Evolutionary conservation across 495 filamentous ascomycete species (phyloP).

Genomic region (Hypoxylon intermedium): DNA sequence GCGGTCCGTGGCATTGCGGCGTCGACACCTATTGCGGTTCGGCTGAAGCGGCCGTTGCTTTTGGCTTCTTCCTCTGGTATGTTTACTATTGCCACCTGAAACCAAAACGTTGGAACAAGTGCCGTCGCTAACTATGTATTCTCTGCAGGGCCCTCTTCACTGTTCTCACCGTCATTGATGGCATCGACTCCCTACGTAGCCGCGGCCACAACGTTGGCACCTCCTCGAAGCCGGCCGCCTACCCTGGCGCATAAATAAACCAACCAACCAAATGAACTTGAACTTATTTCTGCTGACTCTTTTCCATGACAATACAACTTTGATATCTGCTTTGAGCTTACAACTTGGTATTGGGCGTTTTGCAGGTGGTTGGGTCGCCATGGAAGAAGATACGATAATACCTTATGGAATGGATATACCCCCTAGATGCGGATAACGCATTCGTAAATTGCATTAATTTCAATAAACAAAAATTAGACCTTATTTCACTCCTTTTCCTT

Average conservation of each 20-base stretch:
- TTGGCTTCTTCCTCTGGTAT: constrained; percentile 55
- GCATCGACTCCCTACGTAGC: constrained; percentile 43
- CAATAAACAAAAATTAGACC: background rate
- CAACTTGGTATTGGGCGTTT: background rate
- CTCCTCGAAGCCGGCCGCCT: constrained; percentile 34
- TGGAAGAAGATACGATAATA: background rate
- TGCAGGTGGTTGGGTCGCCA: background rate
- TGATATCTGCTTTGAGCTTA: background rate
- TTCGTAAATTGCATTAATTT: no score
- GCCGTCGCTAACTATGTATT: background rate
- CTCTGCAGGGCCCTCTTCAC: constrained; percentile 44
- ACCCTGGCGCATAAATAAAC: constrained; percentile 40
- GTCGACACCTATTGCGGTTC: constrained; percentile 46
- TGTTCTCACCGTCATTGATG: constrained; percentile 48
- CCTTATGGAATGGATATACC: constrained; percentile 1
- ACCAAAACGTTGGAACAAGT: background rate
- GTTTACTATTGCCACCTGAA: background rate
- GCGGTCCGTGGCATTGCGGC: constrained; percentile 47
- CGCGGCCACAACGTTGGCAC: constrained; percentile 41
- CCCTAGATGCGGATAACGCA: no score
- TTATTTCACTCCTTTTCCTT: constrained; percentile 3
- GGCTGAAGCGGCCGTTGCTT: constrained; percentile 53
- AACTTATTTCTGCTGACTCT: background rate
- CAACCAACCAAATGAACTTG: background rate
- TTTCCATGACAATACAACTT: no score